Conservation (phyloP, 2,329 filamentous ascomycete species). For the Xylaria sp. region DNA sequence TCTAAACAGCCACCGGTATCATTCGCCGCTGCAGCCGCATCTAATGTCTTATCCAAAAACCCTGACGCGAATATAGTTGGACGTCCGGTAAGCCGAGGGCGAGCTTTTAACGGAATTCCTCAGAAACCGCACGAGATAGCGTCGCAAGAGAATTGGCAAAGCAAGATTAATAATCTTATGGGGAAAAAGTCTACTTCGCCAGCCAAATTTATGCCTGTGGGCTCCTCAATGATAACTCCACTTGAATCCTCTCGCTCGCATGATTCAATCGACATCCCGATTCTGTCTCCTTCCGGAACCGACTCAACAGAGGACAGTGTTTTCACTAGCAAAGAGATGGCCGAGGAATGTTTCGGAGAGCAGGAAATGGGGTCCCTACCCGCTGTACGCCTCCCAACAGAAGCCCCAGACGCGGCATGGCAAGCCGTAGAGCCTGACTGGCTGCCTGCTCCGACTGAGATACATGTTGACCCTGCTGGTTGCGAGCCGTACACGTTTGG, state of each 20-base stretch:
- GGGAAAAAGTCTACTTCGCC: slow-evolving; percentile 69
- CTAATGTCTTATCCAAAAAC: slow-evolving; percentile 39
- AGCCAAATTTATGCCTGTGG: slow-evolving; percentile 69
- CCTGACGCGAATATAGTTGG: slow-evolving; percentile 30
- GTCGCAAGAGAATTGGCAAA: slow-evolving; percentile 73
- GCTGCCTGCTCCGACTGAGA: slow-evolving; percentile 65
- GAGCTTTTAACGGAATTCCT: slow-evolving; percentile 41
- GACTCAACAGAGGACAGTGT: slow-evolving; percentile 56
- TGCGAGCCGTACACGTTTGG: slow-evolving; percentile 57
- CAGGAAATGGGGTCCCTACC: slow-evolving; percentile 84
- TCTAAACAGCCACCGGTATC: slow-evolving; percentile 57
- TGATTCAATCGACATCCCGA: slow-evolving; percentile 74
- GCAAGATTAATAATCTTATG: slow-evolving; percentile 82
- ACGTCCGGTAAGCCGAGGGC: slow-evolving; percentile 44
- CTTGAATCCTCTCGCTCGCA: slow-evolving; percentile 65
- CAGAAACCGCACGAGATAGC: slow-evolving; percentile 49
- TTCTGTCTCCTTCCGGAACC: slow-evolving; percentile 60
- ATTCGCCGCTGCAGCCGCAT: slow-evolving; percentile 55
- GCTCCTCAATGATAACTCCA: slow-evolving; percentile 74
- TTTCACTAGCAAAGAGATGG: slow-evolving; percentile 73
- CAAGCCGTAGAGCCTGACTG: slow-evolving; percentile 64
- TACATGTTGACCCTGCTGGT: slow-evolving; percentile 61
- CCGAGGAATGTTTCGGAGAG: slow-evolving; percentile 83
- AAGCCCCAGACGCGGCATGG: slow-evolving; percentile 72
- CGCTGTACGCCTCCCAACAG: slow-evolving; percentile 72